A percentile compares a stretch with the other conserved stretches of the same genome.
These are phyloP conservation scores for Beverwykella pulmonaria DNA, from an alignment of 495 filamentous ascomycete species.

Conservation along the genomic window DNA sequence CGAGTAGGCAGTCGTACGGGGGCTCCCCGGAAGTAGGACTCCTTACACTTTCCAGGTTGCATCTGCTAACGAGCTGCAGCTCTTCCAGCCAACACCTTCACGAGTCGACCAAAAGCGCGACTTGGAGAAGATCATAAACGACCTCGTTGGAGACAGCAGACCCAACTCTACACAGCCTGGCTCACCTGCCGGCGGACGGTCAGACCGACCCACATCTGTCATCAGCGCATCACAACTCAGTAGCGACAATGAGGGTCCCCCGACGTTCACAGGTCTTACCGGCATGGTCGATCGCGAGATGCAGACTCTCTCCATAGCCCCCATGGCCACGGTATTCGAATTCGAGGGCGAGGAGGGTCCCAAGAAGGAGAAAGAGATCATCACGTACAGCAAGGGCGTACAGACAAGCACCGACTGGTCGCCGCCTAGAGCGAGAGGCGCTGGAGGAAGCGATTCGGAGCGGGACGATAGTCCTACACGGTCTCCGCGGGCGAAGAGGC, in stretches of 20 bases:
- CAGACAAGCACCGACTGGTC: constrained; percentile 67
- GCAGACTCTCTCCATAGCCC: constrained; percentile 69
- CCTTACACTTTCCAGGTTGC: neutral
- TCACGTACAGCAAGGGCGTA: constrained; percentile 93
- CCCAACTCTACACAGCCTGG: constrained; percentile 67
- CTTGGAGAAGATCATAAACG: constrained; percentile 79
- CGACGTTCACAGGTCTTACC: constrained; percentile 7
- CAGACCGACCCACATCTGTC: constrained; percentile 82
- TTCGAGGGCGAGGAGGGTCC: constrained; percentile 53
- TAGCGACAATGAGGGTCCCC: constrained; percentile 46
- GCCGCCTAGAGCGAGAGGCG: constrained; percentile 37
- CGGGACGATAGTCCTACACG: constrained; percentile 58
- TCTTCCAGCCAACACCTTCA: constrained; percentile 67
- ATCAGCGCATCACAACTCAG: constrained; percentile 70
- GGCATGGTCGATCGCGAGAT: constrained; percentile 41
- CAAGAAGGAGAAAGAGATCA: constrained; percentile 70
- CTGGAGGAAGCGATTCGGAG: constrained; percentile 62
- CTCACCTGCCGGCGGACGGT: constrained; percentile 62
- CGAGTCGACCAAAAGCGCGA: constrained; percentile 74
- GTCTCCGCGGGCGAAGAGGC: constrained; percentile 61
- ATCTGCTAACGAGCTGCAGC: constrained; percentile 56
- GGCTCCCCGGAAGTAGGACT: constrained; percentile 45
- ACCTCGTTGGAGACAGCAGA: constrained; percentile 73
- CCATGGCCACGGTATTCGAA: constrained; percentile 74
- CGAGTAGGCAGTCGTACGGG: constrained; percentile 64